Evolutionary conservation across 116 monocot species (phyloP), one percentile per base, ranked within the genome.

Genomic region (Thalassia testudinum): DNA sequence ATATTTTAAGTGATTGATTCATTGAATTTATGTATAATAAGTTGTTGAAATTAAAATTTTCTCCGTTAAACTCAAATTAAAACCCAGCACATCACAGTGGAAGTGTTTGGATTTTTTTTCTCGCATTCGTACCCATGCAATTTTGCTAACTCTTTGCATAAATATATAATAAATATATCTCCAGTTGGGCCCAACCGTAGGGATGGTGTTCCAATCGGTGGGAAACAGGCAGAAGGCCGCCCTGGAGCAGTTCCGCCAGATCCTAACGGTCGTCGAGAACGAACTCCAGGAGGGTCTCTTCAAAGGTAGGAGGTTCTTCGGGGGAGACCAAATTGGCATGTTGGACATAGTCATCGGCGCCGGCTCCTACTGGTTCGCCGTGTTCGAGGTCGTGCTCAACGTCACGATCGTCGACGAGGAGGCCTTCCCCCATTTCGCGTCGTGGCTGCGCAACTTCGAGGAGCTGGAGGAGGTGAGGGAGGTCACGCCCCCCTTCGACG

Each of bases 311-410:
- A 70, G 61, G 29, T 91, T 91, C 75, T 85, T 91, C 60, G 78
- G 84, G 25, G 85, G 91, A 3, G 85, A 85, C 7, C 54, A 26
- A 27, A 78, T 91, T 17, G 81, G 91, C 0, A n/a, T 85, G 12
- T 57, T 91, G 0, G 85, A 91, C 58, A 68, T 91, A 21, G 73
- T 91, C 16, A 63, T 91, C 44, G 80, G 85, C 3, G 80, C 72
- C 55, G 91, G 85, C 0, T 67, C 75, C 1, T 78, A 78, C 73
- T 72, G 78, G 85, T 65, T 91, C 2, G 49, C 72, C 4, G 73
- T 78, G 12, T 70, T 81, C 50, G 85, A 81, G n/a, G 81, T 85
- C 53, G 75, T 75, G 11, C 71, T 65, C 15, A 70, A 53, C 22
- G 78, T 76, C 43, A 75, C 68, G 62, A 72, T 82, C 26, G 66